A percentile compares a stretch with the other conserved stretches of the same genome.
Conservation (phyloP, 768 basidiomycete genomes). For the Mycena venus region DNA sequence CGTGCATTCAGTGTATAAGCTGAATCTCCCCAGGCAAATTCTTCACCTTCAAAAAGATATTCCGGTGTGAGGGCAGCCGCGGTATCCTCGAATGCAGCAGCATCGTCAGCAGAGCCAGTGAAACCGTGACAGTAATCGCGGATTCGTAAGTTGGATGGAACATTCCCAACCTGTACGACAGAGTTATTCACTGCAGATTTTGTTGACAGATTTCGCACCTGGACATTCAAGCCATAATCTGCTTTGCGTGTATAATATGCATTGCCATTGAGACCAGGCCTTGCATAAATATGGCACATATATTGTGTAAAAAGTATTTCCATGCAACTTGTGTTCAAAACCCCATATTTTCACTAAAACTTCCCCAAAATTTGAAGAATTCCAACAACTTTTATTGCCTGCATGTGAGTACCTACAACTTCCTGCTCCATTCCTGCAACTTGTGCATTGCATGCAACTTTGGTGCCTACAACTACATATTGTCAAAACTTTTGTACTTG, state of each 20-base stretch:
- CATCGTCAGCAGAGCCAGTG: constrained; percentile 51
- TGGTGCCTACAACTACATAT: too few species aligned
- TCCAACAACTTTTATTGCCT: too few species aligned
- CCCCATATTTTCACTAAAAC: too few species aligned
- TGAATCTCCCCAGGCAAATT: constrained; percentile 37
- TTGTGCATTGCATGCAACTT: too few species aligned
- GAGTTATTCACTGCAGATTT: background rate
- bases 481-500: too few species aligned
- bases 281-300: too few species aligned
- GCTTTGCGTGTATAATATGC: constrained; percentile 49
- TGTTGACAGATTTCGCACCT: too few species aligned
- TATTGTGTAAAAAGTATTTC: too few species aligned
- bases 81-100: constrained; percentile 48
- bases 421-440: too few species aligned
- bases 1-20: constrained; percentile 42
- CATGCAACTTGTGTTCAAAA: too few species aligned
- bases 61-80: constrained; percentile 39
- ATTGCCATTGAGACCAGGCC: constrained; percentile 42
- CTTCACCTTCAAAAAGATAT: constrained; percentile 44
- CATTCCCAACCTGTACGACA: constrained; percentile 53
- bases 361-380: too few species aligned
- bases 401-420: too few species aligned
- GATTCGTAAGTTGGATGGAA: constrained; percentile 44
- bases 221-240: constrained; percentile 53
- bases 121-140: constrained; percentile 48